Evolutionary conservation across 208 protist species (phyloP).

Genomic region (Acanthamoeba quina): DNA sequence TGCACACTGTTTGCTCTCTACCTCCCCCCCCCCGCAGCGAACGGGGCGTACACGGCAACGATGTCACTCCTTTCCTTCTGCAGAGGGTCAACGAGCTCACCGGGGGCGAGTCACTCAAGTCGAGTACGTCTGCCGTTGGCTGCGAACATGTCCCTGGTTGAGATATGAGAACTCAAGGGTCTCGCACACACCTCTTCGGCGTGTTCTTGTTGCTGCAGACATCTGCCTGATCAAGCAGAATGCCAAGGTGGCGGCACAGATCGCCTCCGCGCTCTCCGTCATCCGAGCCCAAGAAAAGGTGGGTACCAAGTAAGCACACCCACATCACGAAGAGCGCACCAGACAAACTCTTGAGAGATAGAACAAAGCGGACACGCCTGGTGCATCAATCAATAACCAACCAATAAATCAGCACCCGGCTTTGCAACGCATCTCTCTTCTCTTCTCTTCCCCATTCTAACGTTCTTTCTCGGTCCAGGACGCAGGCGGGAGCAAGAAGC

Average conservation of each 20-base stretch:
- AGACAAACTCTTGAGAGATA: too few species aligned
- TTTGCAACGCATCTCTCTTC: too few species aligned
- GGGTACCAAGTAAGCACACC: not conserved
- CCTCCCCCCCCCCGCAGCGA: not conserved
- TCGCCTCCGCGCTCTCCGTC: constrained; percentile 15
- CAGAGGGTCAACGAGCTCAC: constrained; percentile 89
- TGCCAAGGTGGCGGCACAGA: constrained; percentile 62
- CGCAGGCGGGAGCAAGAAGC: not conserved
- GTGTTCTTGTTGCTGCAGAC: too few species aligned
- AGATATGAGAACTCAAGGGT: too few species aligned
- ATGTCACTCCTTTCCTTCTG: constrained; percentile 93
- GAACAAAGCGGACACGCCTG: too few species aligned
- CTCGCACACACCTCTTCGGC: too few species aligned
- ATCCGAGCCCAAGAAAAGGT: constrained; percentile 37
- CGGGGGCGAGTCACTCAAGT: constrained; percentile 84
- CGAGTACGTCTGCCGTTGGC: too few species aligned
- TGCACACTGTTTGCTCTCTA: not conserved
- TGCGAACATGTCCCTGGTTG: too few species aligned
- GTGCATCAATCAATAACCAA: too few species aligned
- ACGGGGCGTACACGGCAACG: constrained; percentile 86
- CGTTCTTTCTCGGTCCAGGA: not conserved
- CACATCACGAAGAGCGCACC: not conserved
- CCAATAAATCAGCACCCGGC: not conserved
- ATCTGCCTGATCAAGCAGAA: constrained; percentile 74
- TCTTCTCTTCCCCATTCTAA: not conserved